Base-by-base conservation (phyloP, 2,329 filamentous ascomycete species). In the Sporothrix sp. region DNA sequence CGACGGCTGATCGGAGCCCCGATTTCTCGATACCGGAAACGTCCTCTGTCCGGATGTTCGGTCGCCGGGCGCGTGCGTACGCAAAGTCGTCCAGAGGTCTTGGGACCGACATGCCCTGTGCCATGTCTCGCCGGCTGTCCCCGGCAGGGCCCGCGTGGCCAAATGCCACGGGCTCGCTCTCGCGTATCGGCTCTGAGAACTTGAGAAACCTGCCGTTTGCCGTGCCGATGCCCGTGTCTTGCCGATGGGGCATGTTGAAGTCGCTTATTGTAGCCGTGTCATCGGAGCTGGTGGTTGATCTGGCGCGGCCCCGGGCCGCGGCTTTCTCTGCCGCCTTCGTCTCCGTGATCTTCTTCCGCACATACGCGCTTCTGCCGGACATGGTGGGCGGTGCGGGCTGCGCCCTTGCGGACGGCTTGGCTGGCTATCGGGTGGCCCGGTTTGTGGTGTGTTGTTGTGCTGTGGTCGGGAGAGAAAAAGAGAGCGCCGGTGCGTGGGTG, bases 341-440 rank as follows among this genome's bases (percentile, higher is more conserved):
- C 52, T 78, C 72, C 0, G 71, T 75, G 56, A 75, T 76, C 66
- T 77, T 78, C 61, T 78, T 78, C 59, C 76, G 73, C 60, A 77
- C 76, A 57, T 76, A 70, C 28, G 76, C 76, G 62, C 76, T 79
- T 50, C 76, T 68, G 53, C 75, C 76, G 7, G 76, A 80, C 76
- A 80, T 80, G 54, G n/a, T 54, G 47, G 45, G n/a, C n/a, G 28
- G 18, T 16, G 2, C 7, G 14, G 14, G 16, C 13, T 30, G 39
- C 32, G 39, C 39, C 39, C 38, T 18, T 6, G 10, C 8, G 47
- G 30, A 27, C 38, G 30, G 2, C 40, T 38, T 45, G 21, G 21
- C 16, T 16, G 23, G 14, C 25, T 28, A 38, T 44, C 27, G n/a
- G 7, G 10, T 23, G 40, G 18, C 28, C n/a, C 5, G 6, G 18